Evolutionary conservation across 352 stramenopile species (phyloP), one percentile per base, ranked within the genome.

Genomic region (Phytophthora cactorum): DNA sequence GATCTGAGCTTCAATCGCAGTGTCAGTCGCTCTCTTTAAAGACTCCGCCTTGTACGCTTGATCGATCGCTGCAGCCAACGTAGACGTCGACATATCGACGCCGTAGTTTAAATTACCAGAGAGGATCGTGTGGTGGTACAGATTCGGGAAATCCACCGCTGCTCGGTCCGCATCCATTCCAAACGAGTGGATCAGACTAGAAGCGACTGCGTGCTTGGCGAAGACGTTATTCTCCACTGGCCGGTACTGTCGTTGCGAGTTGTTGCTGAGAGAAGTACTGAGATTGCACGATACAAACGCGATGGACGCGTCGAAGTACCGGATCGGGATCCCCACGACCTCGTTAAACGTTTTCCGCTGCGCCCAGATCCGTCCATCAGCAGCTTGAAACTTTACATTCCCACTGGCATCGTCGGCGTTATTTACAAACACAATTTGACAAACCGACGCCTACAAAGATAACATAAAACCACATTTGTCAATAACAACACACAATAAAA

Each of bases 391-490:
- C 41, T 86, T 77, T 9, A 93, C 88, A 52, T 93, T 96, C 8
- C 88, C 88, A 49, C 84, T 93, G 5, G 82, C 76, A 22, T 93
- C 86, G 54, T 96, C 88, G 1, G 85, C 84, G 53, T 91, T 87
- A 74, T 93, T 93, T 49, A 93, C 84, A 68, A 96, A 96, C 7
- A 96, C 77, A 50, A 96, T 90, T 68, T 96, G 86, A 60, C 87
- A 93, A 15, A 94, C 81, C 0, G 78, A 76, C 8, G 84, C 84
- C 81, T 93, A 59, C 22, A 22, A 22, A 22, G 22, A 1, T 0
- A 22, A 22, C 22, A 22, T 22, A 22, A 22, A 22, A 22, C 17
- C 14, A 65, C 17, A 54, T n/a, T 9, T 57, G 41, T 74, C 32
- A 74, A 52, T 7, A 61, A n/a, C 32, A 38, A 50, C 1, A 52